Evolutionary conservation across 2,329 filamentous ascomycete species (phyloP).

Genomic region (Epichloe elymi): DNA sequence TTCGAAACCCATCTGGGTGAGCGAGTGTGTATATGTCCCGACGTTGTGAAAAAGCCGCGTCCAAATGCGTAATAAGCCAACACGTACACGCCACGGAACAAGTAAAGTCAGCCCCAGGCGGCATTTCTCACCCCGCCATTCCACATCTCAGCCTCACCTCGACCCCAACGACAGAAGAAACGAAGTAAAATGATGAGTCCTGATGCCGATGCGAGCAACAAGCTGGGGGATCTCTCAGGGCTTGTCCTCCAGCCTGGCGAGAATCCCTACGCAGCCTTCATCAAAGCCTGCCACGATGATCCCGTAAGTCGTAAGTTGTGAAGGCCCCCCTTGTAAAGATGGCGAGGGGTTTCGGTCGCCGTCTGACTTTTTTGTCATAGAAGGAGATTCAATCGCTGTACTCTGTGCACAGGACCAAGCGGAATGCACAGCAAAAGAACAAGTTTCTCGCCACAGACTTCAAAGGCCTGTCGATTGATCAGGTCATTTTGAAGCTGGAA

Average conservation of each 20-base stretch:
- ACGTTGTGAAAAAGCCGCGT: no score
- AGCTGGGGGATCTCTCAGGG: constrained; percentile 42
- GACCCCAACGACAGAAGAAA: not conserved
- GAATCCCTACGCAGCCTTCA: constrained; percentile 68
- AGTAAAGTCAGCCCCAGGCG: no score
- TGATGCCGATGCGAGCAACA: constrained; percentile 30
- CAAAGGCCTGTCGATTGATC: constrained; percentile 59
- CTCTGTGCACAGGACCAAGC: constrained; percentile 55
- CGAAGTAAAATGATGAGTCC: not conserved
- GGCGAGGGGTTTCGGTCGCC: no score
- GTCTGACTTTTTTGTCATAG: constrained; percentile 23
- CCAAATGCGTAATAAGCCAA: not conserved
- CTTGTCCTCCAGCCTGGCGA: constrained; percentile 35
- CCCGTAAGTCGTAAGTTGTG: constrained; percentile 32
- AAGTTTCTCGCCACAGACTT: constrained; percentile 61
- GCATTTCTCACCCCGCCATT: not conserved
- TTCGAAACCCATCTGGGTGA: not conserved
- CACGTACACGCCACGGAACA: not conserved
- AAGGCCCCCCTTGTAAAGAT: no score
- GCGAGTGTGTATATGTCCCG: not conserved
- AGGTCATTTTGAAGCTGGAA: constrained; percentile 57
- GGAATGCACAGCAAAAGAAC: constrained; percentile 62
- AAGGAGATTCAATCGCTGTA: constrained; percentile 60
- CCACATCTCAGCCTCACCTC: not conserved
- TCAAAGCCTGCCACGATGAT: constrained; percentile 52